A percentile compares a stretch with the other conserved stretches of the same genome.
Evolutionary conservation across 2,329 filamentous ascomycete species (phyloP).

Genomic region (Mollisiaceae sp.): DNA sequence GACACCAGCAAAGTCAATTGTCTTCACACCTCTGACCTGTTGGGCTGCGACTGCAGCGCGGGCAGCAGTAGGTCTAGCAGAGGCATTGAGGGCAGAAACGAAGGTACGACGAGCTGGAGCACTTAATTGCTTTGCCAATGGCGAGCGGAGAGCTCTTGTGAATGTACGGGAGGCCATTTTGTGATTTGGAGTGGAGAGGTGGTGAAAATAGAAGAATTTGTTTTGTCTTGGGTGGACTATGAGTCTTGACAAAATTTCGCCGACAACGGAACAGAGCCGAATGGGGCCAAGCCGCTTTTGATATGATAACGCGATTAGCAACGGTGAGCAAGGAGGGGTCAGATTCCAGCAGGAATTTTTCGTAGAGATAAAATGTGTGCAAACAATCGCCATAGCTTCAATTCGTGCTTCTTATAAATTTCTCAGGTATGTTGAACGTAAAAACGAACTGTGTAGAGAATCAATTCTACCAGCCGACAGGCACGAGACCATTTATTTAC

Average conservation of each 20-base stretch:
- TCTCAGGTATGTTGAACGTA: background rate
- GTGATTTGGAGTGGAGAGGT: constrained; percentile 31
- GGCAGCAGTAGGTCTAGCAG: constrained; percentile 57
- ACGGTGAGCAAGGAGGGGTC: constrained; percentile 20
- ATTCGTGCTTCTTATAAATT: constrained; percentile 8
- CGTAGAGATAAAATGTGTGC: background rate
- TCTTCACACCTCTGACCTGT: constrained; percentile 88
- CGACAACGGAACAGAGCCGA: constrained; percentile 27
- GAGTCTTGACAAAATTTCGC: constrained; percentile 29
- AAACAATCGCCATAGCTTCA: background rate
- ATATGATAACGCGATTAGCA: constrained; percentile 1
- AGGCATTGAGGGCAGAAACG: constrained; percentile 62
- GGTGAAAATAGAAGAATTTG: constrained; percentile 7
- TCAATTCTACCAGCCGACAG: constrained; percentile 15
- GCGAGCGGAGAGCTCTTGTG: constrained; percentile 68
- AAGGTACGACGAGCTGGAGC: constrained; percentile 67
- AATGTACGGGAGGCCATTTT: constrained; percentile 81
- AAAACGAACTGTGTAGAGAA: constrained; percentile 3
- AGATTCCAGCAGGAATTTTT: background rate
- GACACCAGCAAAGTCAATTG: constrained; percentile 92
- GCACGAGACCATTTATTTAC: constrained; percentile 35
- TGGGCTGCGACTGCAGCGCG: constrained; percentile 55
- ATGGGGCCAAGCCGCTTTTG: constrained; percentile 1
- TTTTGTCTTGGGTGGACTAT: constrained; percentile 17
- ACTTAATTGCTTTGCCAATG: constrained; percentile 67